Percentiles rank a stretch among this genome's conserved stretches.
Conservation (phyloP, 2,329 filamentous ascomycete genomes). For the Fusarium circinatum region DNA sequence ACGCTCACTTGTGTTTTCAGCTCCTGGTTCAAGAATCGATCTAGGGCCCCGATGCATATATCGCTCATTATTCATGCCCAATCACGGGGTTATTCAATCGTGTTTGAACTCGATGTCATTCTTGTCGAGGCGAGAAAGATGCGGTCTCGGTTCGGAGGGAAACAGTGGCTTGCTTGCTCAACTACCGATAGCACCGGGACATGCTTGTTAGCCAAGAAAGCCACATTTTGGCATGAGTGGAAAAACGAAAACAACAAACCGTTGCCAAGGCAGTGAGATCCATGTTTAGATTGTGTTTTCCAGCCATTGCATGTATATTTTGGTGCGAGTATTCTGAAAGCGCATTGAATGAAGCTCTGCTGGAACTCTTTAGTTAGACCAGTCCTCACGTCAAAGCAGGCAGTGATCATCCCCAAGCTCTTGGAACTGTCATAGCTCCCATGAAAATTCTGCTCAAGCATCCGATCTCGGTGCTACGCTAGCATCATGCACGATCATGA, state of each 20-base stretch:
- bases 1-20: neutral
- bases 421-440: conserved; percentile 5
- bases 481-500: conserved; percentile 18
- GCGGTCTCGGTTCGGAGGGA: neutral
- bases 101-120: neutral
- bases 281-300: neutral
- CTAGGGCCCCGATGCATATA: neutral
- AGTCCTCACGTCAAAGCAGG: neutral
- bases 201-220: conserved; percentile 2
- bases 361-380: neutral
- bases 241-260: neutral
- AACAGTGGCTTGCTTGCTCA: neutral
- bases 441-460: conserved; percentile 11
- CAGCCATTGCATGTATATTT: neutral
- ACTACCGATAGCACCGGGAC: conserved; percentile 15
- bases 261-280: neutral
- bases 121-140: neutral
- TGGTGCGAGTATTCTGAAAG: neutral
- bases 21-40: rapidly evolving
- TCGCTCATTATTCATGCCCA: neutral
- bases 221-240: neutral
- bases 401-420: neutral
- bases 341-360: rapidly evolving
- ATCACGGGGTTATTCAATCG: neutral
- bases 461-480: conserved; percentile 26